Percentiles rank a stretch among this genome's conserved stretches.
These are phyloP conservation scores for Colletotrichum echinochloae DNA, from an alignment of 2,329 filamentous ascomycete species.

Conservation along the genomic window DNA sequence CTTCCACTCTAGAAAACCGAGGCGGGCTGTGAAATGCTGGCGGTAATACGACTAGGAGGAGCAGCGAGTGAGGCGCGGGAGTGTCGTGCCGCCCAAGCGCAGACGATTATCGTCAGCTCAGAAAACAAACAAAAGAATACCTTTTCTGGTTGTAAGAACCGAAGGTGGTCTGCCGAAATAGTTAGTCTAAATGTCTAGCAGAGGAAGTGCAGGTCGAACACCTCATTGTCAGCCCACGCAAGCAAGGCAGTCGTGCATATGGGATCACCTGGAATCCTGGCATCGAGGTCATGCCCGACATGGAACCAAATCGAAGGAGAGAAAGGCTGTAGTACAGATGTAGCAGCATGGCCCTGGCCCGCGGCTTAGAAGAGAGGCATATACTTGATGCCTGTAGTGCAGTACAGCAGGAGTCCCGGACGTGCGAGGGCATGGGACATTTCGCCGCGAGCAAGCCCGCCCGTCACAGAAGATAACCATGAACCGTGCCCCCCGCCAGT, in stretches of 20 bases:
- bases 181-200: background rate
- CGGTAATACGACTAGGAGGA: slow-evolving; percentile 3
- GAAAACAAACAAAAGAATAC: slow-evolving; percentile 9
- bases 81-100: slow-evolving; percentile 7
- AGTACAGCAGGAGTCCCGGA: background rate
- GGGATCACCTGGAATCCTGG: slow-evolving; percentile 20
- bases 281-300: slow-evolving; percentile 4
- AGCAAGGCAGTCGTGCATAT: slow-evolving; percentile 9
- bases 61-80: slow-evolving; percentile 6
- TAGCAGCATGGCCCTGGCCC: slow-evolving; percentile 11
- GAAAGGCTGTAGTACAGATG: slow-evolving; percentile 10
- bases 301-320: slow-evolving; percentile 1
- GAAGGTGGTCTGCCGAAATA: slow-evolving; percentile 3
- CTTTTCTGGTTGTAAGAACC: background rate
- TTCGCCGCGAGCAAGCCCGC: background rate
- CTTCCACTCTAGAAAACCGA: background rate
- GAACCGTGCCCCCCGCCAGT: background rate
- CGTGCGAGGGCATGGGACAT: background rate
- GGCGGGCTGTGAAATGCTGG: slow-evolving; percentile 17
- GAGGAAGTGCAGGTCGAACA: background rate
- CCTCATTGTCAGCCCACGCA: slow-evolving; percentile 17
- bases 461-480: background rate
- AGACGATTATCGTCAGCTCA: slow-evolving; percentile 12
- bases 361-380: slow-evolving; percentile 18
- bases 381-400: background rate